phyloP scores from a whole-genome alignment of 352 stramenopile genomes.

The Phytopythium vexans region DNA sequence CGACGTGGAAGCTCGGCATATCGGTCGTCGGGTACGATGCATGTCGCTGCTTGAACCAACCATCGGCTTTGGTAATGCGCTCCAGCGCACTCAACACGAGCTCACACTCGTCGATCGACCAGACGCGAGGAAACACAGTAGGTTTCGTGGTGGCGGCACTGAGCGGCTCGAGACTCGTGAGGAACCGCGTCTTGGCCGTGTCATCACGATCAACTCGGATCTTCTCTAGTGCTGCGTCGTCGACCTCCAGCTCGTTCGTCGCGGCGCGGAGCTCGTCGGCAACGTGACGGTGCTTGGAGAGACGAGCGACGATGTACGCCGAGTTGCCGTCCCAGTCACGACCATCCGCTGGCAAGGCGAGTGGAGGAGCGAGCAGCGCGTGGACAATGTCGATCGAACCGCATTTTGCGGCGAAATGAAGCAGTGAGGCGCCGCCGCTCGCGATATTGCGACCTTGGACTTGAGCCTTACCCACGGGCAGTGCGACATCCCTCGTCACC shows the following conservation, averaged over 20 bases:
- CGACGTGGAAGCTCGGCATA: constrained; percentile 71
- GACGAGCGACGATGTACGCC: constrained; percentile 34
- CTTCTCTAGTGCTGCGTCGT: constrained; percentile 11
- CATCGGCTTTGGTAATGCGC: constrained; percentile 26
- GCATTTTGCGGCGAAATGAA: constrained; percentile 65
- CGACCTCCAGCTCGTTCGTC: constrained; percentile 5
- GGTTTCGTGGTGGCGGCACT: too few species aligned
- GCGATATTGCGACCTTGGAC: constrained; percentile 67
- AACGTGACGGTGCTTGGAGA: constrained; percentile 41
- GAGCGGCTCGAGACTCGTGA: constrained; percentile 38
- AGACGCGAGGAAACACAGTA: constrained; percentile 43
- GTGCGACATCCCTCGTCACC: constrained; percentile 60
- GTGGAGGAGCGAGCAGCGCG: constrained; percentile 34
- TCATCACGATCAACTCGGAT: constrained; percentile 34
- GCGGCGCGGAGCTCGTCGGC: constrained; percentile 31
- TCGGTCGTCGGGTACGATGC: constrained; percentile 83
- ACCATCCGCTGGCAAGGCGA: constrained; percentile 18
- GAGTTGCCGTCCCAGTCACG: constrained; percentile 69
- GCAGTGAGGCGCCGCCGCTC: constrained; percentile 62
- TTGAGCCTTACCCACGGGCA: constrained; percentile 57
- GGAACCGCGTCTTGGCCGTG: constrained; percentile 41
- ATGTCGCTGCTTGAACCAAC: constrained; percentile 80
- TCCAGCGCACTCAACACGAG: constrained; percentile 41
- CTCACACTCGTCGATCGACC: constrained; percentile 43
- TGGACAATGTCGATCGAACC: constrained; percentile 42